A percentile compares a stretch with the other conserved stretches of the same genome.
These are phyloP conservation scores for Microcera coccophila DNA, from an alignment of 2,329 filamentous ascomycete genomes.

Conservation along the genomic window DNA sequence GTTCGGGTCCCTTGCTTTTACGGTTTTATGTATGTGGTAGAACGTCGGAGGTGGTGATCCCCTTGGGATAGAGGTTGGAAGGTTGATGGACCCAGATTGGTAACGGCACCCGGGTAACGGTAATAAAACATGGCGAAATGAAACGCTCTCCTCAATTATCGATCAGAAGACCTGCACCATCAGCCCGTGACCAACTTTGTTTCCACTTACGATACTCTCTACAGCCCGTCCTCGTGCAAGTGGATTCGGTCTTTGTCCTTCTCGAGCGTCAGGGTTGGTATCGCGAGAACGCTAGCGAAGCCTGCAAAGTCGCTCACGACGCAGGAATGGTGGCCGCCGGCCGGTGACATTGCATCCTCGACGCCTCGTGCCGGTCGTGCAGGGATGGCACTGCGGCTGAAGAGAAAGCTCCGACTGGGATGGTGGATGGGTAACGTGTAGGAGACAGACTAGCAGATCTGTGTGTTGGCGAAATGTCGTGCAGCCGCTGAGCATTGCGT, in stretches of 20 bases:
- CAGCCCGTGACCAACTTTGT: no score
- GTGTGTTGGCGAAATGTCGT: constrained; percentile 1
- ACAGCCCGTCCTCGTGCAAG: neutral
- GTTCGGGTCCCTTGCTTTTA: constrained; percentile 19
- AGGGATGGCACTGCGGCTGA: neutral
- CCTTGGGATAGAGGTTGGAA: constrained; percentile 2
- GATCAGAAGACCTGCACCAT: no score
- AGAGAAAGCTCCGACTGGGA: neutral
- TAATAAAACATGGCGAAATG: neutral
- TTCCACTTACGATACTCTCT: neutral
- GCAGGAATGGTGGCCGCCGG: neutral
- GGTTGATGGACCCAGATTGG: constrained; percentile 7
- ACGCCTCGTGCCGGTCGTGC: neutral
- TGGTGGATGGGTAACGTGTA: neutral
- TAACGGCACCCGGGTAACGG: constrained; percentile 7
- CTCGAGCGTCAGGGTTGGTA: neutral
- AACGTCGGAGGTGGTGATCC: constrained; percentile 16
- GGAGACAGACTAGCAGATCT: neutral
- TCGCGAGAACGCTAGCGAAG: neutral
- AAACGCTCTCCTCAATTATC: constrained; percentile 14
- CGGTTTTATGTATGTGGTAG: constrained; percentile 23
- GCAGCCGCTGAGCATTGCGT: neutral
- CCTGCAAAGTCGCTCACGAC: no score
- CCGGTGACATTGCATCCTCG: neutral
- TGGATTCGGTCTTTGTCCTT: no score